Evolutionary conservation across 2,329 filamentous ascomycete genomes (phyloP).

Genomic region (Cladophialophora psammophila): DNA sequence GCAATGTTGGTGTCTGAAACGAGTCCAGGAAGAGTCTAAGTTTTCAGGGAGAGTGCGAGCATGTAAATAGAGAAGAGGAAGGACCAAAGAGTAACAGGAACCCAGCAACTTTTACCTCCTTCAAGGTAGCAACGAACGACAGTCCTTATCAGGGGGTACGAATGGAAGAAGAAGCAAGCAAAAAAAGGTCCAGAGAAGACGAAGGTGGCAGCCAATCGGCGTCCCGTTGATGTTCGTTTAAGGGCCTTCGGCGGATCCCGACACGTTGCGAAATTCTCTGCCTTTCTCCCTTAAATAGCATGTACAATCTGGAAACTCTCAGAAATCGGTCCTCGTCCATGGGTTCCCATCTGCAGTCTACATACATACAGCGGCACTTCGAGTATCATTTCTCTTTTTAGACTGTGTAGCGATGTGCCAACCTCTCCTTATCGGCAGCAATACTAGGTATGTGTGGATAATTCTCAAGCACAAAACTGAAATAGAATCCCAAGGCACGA

Average conservation of each 20-base stretch:
- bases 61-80: conserved; percentile 2
- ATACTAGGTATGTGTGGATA: too few species aligned
- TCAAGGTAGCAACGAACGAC: neutral
- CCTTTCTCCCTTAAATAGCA: neutral
- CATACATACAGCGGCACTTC: too few species aligned
- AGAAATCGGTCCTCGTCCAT: too few species aligned
- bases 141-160: conserved; percentile 29
- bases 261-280: neutral
- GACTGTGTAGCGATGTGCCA: too few species aligned
- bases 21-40: neutral
- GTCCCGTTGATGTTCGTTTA: neutral
- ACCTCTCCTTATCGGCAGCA: too few species aligned
- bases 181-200: conserved; percentile 21
- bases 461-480: too few species aligned
- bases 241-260: conserved; percentile 29
- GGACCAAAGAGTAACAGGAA: neutral
- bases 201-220: conserved; percentile 28
- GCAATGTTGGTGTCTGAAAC: neutral
- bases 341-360: too few species aligned
- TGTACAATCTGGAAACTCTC: neutral
- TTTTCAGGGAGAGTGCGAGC: neutral
- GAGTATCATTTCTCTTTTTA: too few species aligned
- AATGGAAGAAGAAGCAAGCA: conserved; percentile 16
- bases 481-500: too few species aligned
- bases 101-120: neutral